Evolutionary conservation across 805 yeast species (phyloP).

Genomic region (Metschnikowia aberdeeniae): DNA sequence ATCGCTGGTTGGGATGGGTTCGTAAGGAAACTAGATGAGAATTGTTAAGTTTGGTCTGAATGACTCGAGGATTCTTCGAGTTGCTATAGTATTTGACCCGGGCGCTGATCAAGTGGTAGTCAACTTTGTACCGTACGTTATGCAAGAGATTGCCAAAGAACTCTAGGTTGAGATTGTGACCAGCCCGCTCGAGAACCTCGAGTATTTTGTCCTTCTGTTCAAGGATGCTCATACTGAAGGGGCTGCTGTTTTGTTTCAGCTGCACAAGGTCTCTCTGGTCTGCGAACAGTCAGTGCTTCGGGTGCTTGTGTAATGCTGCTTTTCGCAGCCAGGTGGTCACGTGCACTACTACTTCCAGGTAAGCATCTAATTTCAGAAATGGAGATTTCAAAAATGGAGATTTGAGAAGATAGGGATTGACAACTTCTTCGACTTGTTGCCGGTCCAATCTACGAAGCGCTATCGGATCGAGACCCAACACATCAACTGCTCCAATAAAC

Average conservation of each 20-base stretch:
- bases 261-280: background rate
- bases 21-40: conserved; percentile 37
- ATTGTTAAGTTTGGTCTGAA: conserved; percentile 31
- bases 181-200: conserved; percentile 10
- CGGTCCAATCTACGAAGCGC: too few relatives aligned
- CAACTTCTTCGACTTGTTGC: too few relatives aligned
- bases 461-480: too few relatives aligned
- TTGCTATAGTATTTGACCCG: conserved; percentile 38
- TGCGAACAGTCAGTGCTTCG: background rate
- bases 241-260: background rate
- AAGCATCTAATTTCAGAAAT: too few relatives aligned
- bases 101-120: conserved; percentile 31
- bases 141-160: conserved; percentile 17
- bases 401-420: too few relatives aligned
- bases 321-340: conserved; percentile 4
- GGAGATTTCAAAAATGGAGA: too few relatives aligned
- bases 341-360: background rate
- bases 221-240: background rate
- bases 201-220: conserved; percentile 9
- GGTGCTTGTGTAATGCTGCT: conserved; percentile 6
- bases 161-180: conserved; percentile 10
- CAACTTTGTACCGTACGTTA: conserved; percentile 29
- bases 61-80: conserved; percentile 33
- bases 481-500: too few relatives aligned
- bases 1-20: conserved; percentile 31